phyloP scores from a whole-genome alignment of 495 filamentous ascomycete genomes.

The Penicillium herquei region DNA sequence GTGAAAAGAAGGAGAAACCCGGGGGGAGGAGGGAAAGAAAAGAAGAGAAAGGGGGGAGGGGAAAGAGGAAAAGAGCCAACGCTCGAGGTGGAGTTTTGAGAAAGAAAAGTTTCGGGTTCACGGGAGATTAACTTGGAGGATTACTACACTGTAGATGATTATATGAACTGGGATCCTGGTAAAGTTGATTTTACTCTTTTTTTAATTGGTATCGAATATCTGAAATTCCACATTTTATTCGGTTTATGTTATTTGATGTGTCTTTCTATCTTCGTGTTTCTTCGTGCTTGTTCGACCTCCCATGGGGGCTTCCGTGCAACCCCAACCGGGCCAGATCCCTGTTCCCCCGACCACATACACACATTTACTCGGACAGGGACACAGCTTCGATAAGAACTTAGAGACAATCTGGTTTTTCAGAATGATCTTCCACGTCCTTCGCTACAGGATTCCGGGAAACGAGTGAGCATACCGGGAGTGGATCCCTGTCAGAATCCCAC shows the following conservation, averaged over 20 bases:
- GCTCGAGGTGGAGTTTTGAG: conserved; percentile 35
- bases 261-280: neutral
- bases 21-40: conserved; percentile 22
- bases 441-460: neutral
- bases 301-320: conserved; percentile 20
- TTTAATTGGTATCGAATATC: neutral
- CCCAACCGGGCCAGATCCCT: conserved; percentile 20
- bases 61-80: conserved; percentile 19
- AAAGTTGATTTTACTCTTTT: neutral
- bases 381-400: neutral
- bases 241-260: too few species aligned
- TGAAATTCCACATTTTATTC: too few species aligned
- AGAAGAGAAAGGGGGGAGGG: conserved; percentile 25
- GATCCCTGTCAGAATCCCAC: conserved; percentile 21
- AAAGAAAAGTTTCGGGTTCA: conserved; percentile 37
- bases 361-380: neutral
- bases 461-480: conserved; percentile 8
- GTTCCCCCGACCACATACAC: neutral
- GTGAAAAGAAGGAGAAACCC: conserved; percentile 27
- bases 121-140: conserved; percentile 16
- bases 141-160: too few species aligned
- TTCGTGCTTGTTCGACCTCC: conserved; percentile 4
- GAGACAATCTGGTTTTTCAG: too few species aligned
- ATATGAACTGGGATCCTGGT: too few species aligned
- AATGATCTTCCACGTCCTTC: neutral